Base-by-base conservation (phyloP, 257 asterid species). In the Solanum boliviense region DNA sequence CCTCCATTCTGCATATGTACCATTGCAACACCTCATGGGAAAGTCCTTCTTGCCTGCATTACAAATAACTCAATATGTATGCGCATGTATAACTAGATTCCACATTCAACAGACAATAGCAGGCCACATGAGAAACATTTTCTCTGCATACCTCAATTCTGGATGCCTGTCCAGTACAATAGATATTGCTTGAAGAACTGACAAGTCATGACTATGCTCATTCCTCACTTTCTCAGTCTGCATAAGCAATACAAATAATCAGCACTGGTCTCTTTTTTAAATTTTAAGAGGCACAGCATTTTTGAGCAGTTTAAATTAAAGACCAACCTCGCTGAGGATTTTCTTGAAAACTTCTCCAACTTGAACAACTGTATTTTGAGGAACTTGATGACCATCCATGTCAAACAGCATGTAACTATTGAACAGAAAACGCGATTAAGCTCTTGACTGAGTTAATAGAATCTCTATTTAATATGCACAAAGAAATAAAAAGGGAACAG, bases 1-100 rank as follows among this genome's bases (percentile, higher is more conserved):
- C 99, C 91, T 97, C 99, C 99, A 97, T 97, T 93, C 99, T 92
- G 90, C 99, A 96, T 74, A 97, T 91, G 93, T 91, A 97, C 99
- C 99, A 97, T 89, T 97, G 98, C 91, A 96, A 86, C 87, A 97
- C 99, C 92, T 97, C 95, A 84, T 90, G 89, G 11, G 99, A 97
- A 32, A 94, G 94, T 75, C 98, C 99, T 89, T 91, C 91, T 93
- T 92, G 98, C 91, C 99, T 97, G 90, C 44, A 85, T 23, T 72
- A 35, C 84, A 87, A 56, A 81, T 79, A 90, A 75, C 85, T 65
- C 38, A 84, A 70, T 58, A 38, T 84, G 3, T 75, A 75, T 52
- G 29, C 23, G 68, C 39, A 76, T 90, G 39, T 92, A 87, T 56
- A 89, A 87, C 73, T 16, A 39, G 72, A 82, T 88, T 88, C 86